Evolutionary conservation across 1,284 basidiomycete species (phyloP), one percentile per base, ranked within the genome.

Genomic region (Sporisorium graminicola): DNA sequence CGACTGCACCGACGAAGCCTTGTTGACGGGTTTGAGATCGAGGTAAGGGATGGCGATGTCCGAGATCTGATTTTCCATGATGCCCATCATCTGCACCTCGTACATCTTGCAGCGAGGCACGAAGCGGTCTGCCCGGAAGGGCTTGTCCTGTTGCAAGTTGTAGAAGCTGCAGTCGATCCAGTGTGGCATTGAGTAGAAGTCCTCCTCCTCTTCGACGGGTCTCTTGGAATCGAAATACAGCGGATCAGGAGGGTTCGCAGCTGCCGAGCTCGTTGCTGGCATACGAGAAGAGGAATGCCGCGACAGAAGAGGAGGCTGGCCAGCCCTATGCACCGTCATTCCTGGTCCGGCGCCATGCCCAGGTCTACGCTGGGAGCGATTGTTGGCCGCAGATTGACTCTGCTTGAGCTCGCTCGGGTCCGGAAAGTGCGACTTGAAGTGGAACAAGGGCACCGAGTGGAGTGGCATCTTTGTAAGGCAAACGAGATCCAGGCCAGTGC

Each of bases 401-500:
- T 66, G 62, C 43, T 66, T 61, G 46, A 65, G 63, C 56, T 75
- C 77, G 42, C 62, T 54, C 24, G 73, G 66, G 50, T 74, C 67
- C 7, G 75, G 75, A 7, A 68, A 76, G 37, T 78, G 66, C 22
- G 77, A 79, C 29, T 66, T 70, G 69, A 85, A 85, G 63, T 82
- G 81, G 58, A 87, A 87, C 26, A 87, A 78, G 3, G 86, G 86
- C 20, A 87, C 94, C 74, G 92, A 92, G 83, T 98, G 95, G 29
- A 99, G 87, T 1, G 97, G 97, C 71, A 93, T 93, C 86, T 98
- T 98, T 40, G 93, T 91, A 42, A 99, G 89, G 49, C 92, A 93
- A 54, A 99, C 91, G 24, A 98, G 89, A 82, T 98, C 94, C 7
- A 98, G 87, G 0, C 92, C 91, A 73, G 96, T 92, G 0, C 97